Evolutionary conservation across 164 flowering plant species (phyloP).

Genomic region (Dillenia suffruticosa): DNA sequence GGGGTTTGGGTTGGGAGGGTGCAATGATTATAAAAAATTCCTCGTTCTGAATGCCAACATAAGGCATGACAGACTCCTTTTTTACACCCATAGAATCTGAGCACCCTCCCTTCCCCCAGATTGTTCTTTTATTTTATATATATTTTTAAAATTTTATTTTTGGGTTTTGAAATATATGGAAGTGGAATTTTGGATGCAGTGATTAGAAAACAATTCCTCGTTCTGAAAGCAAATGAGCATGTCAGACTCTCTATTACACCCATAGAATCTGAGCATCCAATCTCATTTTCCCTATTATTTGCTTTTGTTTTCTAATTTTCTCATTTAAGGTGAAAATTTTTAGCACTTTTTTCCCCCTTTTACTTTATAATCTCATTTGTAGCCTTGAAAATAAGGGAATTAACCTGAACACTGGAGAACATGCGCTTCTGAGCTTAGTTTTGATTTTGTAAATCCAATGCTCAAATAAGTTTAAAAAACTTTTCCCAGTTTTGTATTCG

Average conservation of each 20-base stretch:
- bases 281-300: background rate
- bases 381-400: no score
- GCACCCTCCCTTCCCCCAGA: no score
- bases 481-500: no score
- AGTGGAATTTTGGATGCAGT: constrained; percentile 3
- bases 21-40: constrained; percentile 32
- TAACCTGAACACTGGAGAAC: no score
- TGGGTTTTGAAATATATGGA: no score
- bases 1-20: background rate
- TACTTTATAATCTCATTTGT: background rate
- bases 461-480: no score
- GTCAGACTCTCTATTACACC: constrained; percentile 33
- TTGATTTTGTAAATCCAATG: no score
- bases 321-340: background rate
- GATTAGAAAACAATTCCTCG: constrained; percentile 32
- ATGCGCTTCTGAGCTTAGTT: no score
- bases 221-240: constrained; percentile 26
- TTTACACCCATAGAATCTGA: constrained; percentile 20
- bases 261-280: constrained; percentile 37
- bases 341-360: background rate
- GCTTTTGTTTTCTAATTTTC: no score
- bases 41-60: constrained; percentile 23
- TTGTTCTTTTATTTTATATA: no score
- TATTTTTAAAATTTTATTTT: no score
- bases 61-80: constrained; percentile 29